Evolutionary conservation across 352 stramenopile genomes (phyloP).

Genomic region (Phytophthora sansomeana): DNA sequence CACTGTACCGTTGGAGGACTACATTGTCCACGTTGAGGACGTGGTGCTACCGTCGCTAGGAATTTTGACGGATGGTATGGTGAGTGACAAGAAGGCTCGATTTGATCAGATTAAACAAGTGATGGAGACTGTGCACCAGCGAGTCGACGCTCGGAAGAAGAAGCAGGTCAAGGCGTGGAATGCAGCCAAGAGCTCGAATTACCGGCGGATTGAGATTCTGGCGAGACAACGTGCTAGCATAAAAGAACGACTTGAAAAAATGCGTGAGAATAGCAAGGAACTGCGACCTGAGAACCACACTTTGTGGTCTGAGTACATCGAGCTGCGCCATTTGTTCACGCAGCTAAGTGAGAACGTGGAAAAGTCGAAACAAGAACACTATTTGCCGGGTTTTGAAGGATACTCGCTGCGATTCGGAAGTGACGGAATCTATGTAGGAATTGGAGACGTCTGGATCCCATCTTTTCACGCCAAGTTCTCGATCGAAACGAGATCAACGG

Average conservation of each 20-base stretch:
- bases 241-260: slow-evolving; percentile 66
- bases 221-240: slow-evolving; percentile 65
- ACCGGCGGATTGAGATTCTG: slow-evolving; percentile 76
- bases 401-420: slow-evolving; percentile 74
- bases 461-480: slow-evolving; percentile 79
- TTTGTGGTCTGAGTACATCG: slow-evolving; percentile 74
- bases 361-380: slow-evolving; percentile 73
- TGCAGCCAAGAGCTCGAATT: slow-evolving; percentile 60
- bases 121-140: slow-evolving; percentile 60
- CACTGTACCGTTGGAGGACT: slow-evolving; percentile 50
- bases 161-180: slow-evolving; percentile 61
- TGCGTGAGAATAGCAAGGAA: slow-evolving; percentile 49
- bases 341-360: slow-evolving; percentile 71
- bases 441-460: slow-evolving; percentile 78
- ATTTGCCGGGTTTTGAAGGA: slow-evolving; percentile 63
- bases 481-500: slow-evolving; percentile 63
- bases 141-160: slow-evolving; percentile 53
- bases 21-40: slow-evolving; percentile 63
- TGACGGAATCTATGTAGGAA: slow-evolving; percentile 74
- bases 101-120: slow-evolving; percentile 57
- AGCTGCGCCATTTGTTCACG: slow-evolving; percentile 67
- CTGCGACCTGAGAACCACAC: slow-evolving; percentile 57
- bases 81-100: slow-evolving; percentile 23
- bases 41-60: slow-evolving; percentile 40
- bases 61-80: slow-evolving; percentile 1